A percentile compares a stretch with the other conserved stretches of the same genome.
Conservation (phyloP, 208 protist species). For the Leptomonas seymouri region DNA sequence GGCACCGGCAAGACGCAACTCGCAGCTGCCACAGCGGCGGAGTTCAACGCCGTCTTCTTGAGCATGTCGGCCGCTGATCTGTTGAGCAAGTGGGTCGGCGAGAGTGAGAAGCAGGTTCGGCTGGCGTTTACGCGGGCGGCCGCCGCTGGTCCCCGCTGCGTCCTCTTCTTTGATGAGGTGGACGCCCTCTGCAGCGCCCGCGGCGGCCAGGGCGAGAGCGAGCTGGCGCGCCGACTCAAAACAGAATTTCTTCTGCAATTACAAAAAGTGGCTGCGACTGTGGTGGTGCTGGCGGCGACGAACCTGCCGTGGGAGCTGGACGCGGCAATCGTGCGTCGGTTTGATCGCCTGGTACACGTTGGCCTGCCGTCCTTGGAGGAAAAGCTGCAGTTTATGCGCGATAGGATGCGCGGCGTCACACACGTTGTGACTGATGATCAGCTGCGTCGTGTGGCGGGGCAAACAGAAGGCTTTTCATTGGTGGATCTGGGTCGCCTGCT, state of each 20-base stretch:
- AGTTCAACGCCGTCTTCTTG: constrained; percentile 95
- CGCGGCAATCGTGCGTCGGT: constrained; percentile 81
- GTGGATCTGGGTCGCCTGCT: constrained; percentile 93
- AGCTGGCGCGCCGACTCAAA: constrained; percentile 96
- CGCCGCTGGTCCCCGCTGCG: constrained; percentile 44
- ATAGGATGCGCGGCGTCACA: constrained; percentile 37
- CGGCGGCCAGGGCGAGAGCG: constrained; percentile 73
- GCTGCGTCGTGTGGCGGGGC: constrained; percentile 44
- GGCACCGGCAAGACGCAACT: constrained; percentile 98
- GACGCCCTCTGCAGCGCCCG: constrained; percentile 90
- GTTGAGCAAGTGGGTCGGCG: constrained; percentile 97
- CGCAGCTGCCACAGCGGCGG: constrained; percentile 96
- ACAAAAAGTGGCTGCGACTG: constrained; percentile 46
- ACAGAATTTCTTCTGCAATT: constrained; percentile 99
- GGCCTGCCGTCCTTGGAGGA: constrained; percentile 53
- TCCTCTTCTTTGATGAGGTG: constrained; percentile 96
- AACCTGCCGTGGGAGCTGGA: constrained; percentile 95
- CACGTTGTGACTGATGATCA: constrained; percentile 46
- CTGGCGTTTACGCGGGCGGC: constrained; percentile 89
- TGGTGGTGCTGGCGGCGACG: constrained; percentile 90
- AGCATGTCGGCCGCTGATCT: constrained; percentile 95
- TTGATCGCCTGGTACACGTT: constrained; percentile 91
- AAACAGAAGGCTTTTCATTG: constrained; percentile 84
- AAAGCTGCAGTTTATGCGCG: constrained; percentile 40
- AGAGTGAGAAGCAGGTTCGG: constrained; percentile 96